These are phyloP conservation scores for Alternaria brassicicola DNA, from an alignment of 2,329 filamentous ascomycete species.

Conservation along the genomic window DNA sequence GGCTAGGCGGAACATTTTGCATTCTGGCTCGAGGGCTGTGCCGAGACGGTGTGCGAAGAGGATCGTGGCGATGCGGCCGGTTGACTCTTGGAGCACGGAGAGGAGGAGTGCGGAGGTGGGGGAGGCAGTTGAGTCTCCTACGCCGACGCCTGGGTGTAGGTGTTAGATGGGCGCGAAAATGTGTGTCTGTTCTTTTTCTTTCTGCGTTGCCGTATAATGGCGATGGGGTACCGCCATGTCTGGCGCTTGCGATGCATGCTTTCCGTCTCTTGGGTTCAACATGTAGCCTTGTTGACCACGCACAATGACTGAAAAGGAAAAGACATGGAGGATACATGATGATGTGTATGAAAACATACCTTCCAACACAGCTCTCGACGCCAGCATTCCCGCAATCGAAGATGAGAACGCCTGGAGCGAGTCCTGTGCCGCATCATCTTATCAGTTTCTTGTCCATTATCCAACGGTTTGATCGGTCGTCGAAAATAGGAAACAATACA, in stretches of 20 bases:
- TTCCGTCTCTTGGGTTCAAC: background rate
- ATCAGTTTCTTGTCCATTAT: background rate
- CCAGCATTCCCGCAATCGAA: constrained; percentile 78
- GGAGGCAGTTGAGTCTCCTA: constrained; percentile 78
- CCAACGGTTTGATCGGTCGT: background rate
- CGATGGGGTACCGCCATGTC: background rate
- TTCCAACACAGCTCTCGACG: constrained; percentile 82
- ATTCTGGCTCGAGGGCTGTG: constrained; percentile 84
- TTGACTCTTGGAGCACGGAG: constrained; percentile 80
- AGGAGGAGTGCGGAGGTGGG: constrained; percentile 82
- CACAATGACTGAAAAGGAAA: background rate
- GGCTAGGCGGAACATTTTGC: constrained; percentile 85
- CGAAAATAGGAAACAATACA: background rate
- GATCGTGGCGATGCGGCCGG: constrained; percentile 82
- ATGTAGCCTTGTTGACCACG: background rate
- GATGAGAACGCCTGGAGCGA: constrained; percentile 85
- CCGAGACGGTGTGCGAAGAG: constrained; percentile 83
- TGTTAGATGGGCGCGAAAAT: background rate
- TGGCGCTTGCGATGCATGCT: background rate
- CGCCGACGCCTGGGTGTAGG: constrained; percentile 68
- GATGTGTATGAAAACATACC: constrained; percentile 49
- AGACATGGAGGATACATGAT: background rate
- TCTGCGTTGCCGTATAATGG: background rate
- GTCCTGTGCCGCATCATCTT: constrained; percentile 58
- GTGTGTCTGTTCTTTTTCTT: too few species aligned